Conservation (phyloP, 192 early-diverging fungal genomes). For the Coemansia sp. region DNA sequence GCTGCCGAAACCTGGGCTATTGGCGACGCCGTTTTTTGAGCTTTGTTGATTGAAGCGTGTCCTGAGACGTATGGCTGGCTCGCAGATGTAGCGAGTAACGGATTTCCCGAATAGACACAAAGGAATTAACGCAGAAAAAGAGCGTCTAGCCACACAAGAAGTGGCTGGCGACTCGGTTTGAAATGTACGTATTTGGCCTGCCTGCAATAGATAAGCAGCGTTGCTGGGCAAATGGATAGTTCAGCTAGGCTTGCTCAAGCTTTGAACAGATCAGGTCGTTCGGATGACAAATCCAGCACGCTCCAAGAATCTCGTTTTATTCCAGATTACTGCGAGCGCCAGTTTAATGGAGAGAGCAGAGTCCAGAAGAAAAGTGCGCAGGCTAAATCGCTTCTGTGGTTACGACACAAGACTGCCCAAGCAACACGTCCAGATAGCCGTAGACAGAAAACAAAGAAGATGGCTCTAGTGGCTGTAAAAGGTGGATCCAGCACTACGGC, state of each 20-base stretch:
- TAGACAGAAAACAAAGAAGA: background rate
- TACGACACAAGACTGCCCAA: background rate
- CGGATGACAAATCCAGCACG: background rate
- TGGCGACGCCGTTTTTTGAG: slow-evolving; percentile 3
- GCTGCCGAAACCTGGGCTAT: slow-evolving; percentile 12
- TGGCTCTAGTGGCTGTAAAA: background rate
- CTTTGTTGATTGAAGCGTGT: background rate
- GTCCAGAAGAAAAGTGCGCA: background rate
- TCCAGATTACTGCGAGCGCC: background rate
- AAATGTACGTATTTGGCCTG: background rate
- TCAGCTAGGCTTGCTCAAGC: background rate
- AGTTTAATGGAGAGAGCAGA: background rate
- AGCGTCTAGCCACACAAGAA: background rate
- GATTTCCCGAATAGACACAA: background rate
- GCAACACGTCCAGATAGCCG: background rate
- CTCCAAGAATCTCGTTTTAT: background rate
- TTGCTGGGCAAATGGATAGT: background rate
- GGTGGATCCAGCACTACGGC: background rate
- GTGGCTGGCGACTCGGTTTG: background rate
- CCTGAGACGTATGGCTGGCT: background rate
- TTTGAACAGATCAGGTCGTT: background rate
- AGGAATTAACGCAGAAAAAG: background rate
- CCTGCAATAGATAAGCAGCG: background rate
- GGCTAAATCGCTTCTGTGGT: background rate
- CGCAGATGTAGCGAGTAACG: background rate